Conservation (phyloP, 352 stramenopile species). For the Phytophthora fragariae region DNA sequence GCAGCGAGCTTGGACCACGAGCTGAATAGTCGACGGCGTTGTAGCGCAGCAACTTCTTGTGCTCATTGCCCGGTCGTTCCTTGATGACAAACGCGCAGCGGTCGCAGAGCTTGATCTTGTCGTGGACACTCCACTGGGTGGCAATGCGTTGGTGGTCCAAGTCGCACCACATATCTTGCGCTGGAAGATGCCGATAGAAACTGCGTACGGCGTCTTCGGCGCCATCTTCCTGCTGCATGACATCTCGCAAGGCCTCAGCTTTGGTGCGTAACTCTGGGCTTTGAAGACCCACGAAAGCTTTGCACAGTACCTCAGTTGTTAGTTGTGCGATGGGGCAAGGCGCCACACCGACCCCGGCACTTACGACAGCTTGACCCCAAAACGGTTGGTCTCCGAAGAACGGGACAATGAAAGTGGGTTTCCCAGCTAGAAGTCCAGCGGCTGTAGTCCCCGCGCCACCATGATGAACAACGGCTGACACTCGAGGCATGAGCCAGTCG, state of each 20-base stretch:
- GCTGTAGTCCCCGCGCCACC: slow-evolving; percentile 90
- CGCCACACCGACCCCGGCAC: slow-evolving; percentile 75
- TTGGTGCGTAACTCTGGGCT: slow-evolving; percentile 48
- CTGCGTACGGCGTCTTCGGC: slow-evolving; percentile 74
- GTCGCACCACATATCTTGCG: slow-evolving; percentile 85
- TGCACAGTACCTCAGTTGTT: slow-evolving; percentile 72
- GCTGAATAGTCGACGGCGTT: slow-evolving; percentile 47
- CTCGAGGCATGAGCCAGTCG: slow-evolving; percentile 91
- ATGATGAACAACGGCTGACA: slow-evolving; percentile 85
- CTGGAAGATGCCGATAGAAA: slow-evolving; percentile 86
- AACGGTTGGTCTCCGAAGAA: slow-evolving; percentile 96
- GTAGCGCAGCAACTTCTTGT: slow-evolving; percentile 37
- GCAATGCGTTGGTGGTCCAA: slow-evolving; percentile 39
- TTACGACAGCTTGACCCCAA: slow-evolving; percentile 90
- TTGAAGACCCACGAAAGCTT: slow-evolving; percentile 74
- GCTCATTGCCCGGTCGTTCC: slow-evolving; percentile 30
- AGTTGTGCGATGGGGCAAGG: slow-evolving; percentile 85
- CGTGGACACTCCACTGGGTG: slow-evolving; percentile 40
- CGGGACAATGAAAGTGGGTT: slow-evolving; percentile 93
- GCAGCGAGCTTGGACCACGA: slow-evolving; percentile 42
- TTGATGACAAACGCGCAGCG: slow-evolving; percentile 40
- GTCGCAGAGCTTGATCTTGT: slow-evolving; percentile 50
- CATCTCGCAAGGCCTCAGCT: slow-evolving; percentile 49
- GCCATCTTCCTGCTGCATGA: slow-evolving; percentile 88
- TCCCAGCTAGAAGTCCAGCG: slow-evolving; percentile 85